These are phyloP conservation scores for Daedaleopsis nitida DNA, from an alignment of 768 basidiomycete genomes.

Conservation along the genomic window DNA sequence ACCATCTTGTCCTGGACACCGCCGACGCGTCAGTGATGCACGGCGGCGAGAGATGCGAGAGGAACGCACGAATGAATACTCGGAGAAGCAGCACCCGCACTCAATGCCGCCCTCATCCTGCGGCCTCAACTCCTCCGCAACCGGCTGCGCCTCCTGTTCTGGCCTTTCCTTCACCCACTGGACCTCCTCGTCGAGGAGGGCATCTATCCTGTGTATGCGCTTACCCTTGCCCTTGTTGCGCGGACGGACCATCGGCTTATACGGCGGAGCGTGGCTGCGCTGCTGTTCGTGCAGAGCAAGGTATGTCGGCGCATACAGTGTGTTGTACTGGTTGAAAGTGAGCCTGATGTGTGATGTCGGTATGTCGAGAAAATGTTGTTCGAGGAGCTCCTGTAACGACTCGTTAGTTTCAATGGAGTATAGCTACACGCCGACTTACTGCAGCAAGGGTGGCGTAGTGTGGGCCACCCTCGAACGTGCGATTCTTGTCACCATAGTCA, in stretches of 20 bases:
- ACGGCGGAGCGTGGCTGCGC: slow-evolving; percentile 34
- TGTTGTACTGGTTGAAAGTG: slow-evolving; percentile 38
- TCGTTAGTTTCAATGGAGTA: background rate
- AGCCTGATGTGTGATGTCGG: slow-evolving; percentile 56
- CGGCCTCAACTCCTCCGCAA: slow-evolving; percentile 38
- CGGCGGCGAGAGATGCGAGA: background rate
- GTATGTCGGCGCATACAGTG: slow-evolving; percentile 69
- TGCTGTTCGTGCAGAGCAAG: slow-evolving; percentile 48
- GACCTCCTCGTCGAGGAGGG: slow-evolving; percentile 46
- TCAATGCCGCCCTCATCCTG: slow-evolving; percentile 69
- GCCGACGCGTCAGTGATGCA: slow-evolving; percentile 1
- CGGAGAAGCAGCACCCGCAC: slow-evolving; percentile 85
- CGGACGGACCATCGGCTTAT: slow-evolving; percentile 36
- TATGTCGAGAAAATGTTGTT: slow-evolving; percentile 57
- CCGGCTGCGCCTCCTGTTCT: slow-evolving; percentile 34
- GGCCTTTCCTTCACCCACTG: slow-evolving; percentile 49
- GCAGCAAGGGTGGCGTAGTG: slow-evolving; percentile 54
- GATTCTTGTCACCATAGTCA: slow-evolving; percentile 55
- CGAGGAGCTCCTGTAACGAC: slow-evolving; percentile 48
- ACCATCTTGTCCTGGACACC: slow-evolving; percentile 71
- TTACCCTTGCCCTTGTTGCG: slow-evolving; percentile 40
- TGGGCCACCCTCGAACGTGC: slow-evolving; percentile 43
- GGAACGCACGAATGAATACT: slow-evolving; percentile 67
- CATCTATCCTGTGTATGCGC: slow-evolving; percentile 38
- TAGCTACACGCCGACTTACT: slow-evolving; percentile 32